Evolutionary conservation across 768 basidiomycete genomes (phyloP), one percentile per base, ranked within the genome.

Genomic region (Kwoniella newhampshirensis): DNA sequence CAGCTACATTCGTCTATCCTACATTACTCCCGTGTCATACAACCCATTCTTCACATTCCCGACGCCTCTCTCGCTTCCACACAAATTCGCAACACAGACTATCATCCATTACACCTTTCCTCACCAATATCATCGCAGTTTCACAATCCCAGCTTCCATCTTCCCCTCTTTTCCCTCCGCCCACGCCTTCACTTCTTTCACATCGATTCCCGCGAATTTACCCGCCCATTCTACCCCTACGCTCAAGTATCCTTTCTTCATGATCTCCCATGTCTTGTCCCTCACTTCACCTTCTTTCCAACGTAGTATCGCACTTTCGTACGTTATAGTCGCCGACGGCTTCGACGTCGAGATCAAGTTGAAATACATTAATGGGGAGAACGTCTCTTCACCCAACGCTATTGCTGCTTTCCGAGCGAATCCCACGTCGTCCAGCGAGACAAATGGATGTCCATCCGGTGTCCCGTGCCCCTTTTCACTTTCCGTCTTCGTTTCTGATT

Each of bases 191-290:
- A 64, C 23, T 1, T 54, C 51, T 11, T 27, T 48, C 11, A 41
- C 28, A 11, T 57, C 8, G 50, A 28, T n/a, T 17, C 59, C 64
- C 52, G 61, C 26, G 23, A 59, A 47, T 50, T 42, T 52, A 7
- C 17, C 53, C 1, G 48, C 66, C 66, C 66, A 68, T 11, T 25
- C 45, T 1, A 51, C 12, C 15, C 58, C 27, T 15, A 46, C 47
- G 13, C 59, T 51, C 15, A 73, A 27, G 45, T 73, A 73, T 3
- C 54, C 55, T 44, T 55, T 62, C 40, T 41, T 54, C 53, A 73
- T 7, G 15, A 66, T 54, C 5, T 57, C 54, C 71, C 68, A 70
- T 8, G 66, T 64, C 47, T 65, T 44, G 27, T 70, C 58, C 40
- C 68, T 60, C 7, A 73, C 53, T 17, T 32, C 20, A 17, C 57